phyloP scores from a whole-genome alignment of 2,329 filamentous ascomycete species.

The Neofusicoccum sp. region DNA sequence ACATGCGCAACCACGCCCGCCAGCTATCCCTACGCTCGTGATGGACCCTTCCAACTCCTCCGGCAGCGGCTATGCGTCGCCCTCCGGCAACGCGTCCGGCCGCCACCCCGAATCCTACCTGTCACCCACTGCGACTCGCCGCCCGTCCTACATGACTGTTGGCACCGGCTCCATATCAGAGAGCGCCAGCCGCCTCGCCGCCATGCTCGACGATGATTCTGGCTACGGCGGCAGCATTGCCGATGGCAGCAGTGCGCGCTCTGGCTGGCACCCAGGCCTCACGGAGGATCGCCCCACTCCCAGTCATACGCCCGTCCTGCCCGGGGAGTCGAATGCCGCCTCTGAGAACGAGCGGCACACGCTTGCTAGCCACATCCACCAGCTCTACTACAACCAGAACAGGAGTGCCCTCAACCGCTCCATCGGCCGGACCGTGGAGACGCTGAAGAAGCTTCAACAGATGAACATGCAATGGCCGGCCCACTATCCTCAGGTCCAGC shows the following conservation, averaged over 20 bases:
- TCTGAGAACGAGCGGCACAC: slow-evolving; percentile 66
- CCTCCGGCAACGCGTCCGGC: slow-evolving; percentile 25
- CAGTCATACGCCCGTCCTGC: slow-evolving; percentile 54
- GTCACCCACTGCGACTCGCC: slow-evolving; percentile 22
- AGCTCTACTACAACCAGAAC: slow-evolving; percentile 94
- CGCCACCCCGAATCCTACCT: slow-evolving; percentile 22
- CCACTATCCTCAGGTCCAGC: slow-evolving; percentile 84
- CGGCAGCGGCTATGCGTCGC: slow-evolving; percentile 30
- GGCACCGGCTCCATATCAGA: slow-evolving; percentile 80
- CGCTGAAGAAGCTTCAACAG: slow-evolving; percentile 79
- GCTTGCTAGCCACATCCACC: slow-evolving; percentile 83
- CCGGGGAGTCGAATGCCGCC: slow-evolving; percentile 49
- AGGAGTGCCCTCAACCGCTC: slow-evolving; percentile 82
- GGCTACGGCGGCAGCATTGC: slow-evolving; percentile 84
- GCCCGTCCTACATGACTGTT: slow-evolving; percentile 82
- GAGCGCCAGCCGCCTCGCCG: slow-evolving; percentile 78
- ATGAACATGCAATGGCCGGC: slow-evolving; percentile 94
- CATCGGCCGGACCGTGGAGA: slow-evolving; percentile 83
- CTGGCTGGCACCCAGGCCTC: slow-evolving; percentile 58
- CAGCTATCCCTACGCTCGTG: slow-evolving; percentile 7
- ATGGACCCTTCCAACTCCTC: slow-evolving; percentile 25
- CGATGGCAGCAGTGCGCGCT: slow-evolving; percentile 59
- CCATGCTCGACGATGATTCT: slow-evolving; percentile 82
- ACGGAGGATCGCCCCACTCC: slow-evolving; percentile 62
- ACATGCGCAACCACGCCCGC: slow-evolving; percentile 33